Evolutionary conservation across 805 yeast genomes (phyloP).

Genomic region (Candida ovalis): DNA sequence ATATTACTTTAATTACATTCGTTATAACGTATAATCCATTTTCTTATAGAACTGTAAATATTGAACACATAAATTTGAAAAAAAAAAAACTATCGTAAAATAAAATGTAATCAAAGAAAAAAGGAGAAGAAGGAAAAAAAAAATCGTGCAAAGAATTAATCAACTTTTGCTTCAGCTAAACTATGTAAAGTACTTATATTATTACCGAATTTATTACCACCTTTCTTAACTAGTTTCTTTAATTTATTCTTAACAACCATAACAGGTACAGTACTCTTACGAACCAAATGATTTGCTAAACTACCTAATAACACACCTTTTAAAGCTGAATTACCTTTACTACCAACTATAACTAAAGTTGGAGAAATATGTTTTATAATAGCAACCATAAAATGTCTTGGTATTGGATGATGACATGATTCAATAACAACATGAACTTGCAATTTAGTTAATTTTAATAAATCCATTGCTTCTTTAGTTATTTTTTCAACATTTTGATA

Average conservation of each 20-base stretch:
- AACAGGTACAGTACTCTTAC: conserved; percentile 69
- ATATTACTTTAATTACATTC: no score
- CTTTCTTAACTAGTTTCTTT: conserved; percentile 60
- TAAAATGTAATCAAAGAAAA: neutral
- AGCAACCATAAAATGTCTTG: conserved; percentile 66
- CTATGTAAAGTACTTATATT: conserved; percentile 49
- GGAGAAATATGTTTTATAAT: conserved; percentile 69
- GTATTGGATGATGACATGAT: conserved; percentile 72
- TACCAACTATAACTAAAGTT: conserved; percentile 70
- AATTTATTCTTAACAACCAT: conserved; percentile 76
- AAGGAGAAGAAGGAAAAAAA: neutral
- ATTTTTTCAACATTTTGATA: conserved; percentile 40
- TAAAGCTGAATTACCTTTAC: conserved; percentile 67
- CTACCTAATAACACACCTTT: conserved; percentile 74
- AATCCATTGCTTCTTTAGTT: conserved; percentile 36
- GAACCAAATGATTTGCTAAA: conserved; percentile 66
- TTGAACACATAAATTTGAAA: neutral
- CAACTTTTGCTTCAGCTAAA: conserved; percentile 38
- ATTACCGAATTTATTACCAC: conserved; percentile 47
- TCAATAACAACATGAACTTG: conserved; percentile 73
- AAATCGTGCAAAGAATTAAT: conserved; percentile 16
- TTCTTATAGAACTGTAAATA: no score
- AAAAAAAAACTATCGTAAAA: neutral
- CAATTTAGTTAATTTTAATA: conserved; percentile 61
- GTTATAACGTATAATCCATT: no score